A percentile compares a stretch with the other conserved stretches of the same genome.
These are phyloP conservation scores for Kuraishia molischiana DNA, from an alignment of 805 yeast species.

Conservation along the genomic window DNA sequence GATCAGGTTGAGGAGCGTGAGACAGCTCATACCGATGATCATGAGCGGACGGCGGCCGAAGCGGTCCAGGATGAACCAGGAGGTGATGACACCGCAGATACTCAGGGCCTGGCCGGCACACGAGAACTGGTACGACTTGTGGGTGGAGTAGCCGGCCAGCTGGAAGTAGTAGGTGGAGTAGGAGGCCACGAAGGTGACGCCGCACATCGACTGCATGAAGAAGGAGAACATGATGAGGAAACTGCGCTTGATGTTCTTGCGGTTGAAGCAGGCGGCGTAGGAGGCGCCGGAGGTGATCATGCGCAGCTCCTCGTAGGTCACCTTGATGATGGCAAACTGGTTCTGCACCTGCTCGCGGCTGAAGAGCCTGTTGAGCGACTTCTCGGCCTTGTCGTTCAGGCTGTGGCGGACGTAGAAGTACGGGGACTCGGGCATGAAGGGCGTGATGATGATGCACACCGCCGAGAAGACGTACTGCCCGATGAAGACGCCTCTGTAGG, in stretches of 20 bases:
- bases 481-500: conserved; percentile 11
- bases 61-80: conserved; percentile 32
- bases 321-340: conserved; percentile 9
- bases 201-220: conserved; percentile 48
- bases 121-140: conserved; percentile 9
- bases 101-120: conserved; percentile 23
- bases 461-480: conserved; percentile 11
- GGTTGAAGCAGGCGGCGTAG: conserved; percentile 34
- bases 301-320: conserved; percentile 2
- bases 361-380: conserved; percentile 19
- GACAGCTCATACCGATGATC: conserved; percentile 4
- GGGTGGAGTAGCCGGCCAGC: conserved; percentile 8
- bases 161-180: conserved; percentile 35
- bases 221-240: conserved; percentile 37
- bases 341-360: conserved; percentile 1
- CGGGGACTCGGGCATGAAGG: conserved; percentile 13
- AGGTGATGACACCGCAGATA: conserved; percentile 15
- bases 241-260: conserved; percentile 38
- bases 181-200: conserved; percentile 55
- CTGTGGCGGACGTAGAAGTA: conserved; percentile 20
- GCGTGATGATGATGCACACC: conserved; percentile 1
- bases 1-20: conserved; percentile 7
- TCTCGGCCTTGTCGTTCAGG: conserved; percentile 29
- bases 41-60: conserved; percentile 26
- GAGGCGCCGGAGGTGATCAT: conserved; percentile 22